phyloP scores from a whole-genome alignment of 441 rosid genomes.

The Populus hybrid region DNA sequence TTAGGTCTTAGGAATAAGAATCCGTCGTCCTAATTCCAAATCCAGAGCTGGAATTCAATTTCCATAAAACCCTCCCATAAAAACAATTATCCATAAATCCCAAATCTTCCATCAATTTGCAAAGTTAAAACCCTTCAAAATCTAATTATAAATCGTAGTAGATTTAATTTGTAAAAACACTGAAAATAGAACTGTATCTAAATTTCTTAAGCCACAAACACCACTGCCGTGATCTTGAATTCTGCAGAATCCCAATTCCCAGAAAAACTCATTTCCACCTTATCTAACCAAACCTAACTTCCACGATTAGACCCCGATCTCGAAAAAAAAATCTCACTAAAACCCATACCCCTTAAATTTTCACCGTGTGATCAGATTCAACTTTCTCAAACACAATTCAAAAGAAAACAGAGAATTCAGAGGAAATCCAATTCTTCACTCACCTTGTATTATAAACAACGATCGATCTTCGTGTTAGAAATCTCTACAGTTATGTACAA shows the following conservation, averaged over 20 bases:
- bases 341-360: background rate
- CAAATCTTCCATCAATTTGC: background rate
- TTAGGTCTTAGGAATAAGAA: background rate
- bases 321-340: background rate
- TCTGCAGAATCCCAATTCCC: conserved; percentile 3
- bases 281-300: background rate
- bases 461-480: background rate
- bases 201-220: conserved; percentile 14
- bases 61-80: background rate
- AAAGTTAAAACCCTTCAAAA: background rate
- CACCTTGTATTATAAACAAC: background rate
- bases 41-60: background rate
- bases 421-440: background rate
- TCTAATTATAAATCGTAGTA: conserved; percentile 1
- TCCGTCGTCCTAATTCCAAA: conserved; percentile 7
- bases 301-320: conserved; percentile 20
- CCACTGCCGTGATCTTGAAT: background rate
- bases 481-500: background rate
- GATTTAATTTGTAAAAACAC: background rate
- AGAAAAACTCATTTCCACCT: background rate
- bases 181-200: background rate
- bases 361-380: background rate
- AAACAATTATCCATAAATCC: background rate
- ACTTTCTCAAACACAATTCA: conserved; percentile 13
- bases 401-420: background rate